Conservation (phyloP, 148 eudicot genomes). For the Persicaria tinctoria region DNA sequence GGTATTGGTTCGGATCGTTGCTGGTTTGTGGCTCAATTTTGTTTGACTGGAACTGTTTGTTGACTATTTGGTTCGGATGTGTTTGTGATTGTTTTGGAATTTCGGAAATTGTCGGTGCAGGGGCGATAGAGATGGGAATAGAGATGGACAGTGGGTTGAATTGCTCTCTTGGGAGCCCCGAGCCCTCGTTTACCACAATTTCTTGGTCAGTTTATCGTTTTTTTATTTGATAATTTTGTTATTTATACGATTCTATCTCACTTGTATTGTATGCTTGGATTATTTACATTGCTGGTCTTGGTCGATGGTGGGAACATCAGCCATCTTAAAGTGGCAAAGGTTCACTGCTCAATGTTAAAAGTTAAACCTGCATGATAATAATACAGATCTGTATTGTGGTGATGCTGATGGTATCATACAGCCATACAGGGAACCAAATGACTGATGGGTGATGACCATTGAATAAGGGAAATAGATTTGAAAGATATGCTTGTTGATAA, state of each 20-base stretch:
- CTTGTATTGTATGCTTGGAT: neutral
- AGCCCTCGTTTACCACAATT: slow-evolving; percentile 77
- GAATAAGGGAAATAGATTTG: neutral
- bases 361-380: neutral
- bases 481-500: neutral
- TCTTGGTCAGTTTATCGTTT: slow-evolving; percentile 42
- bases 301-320: neutral
- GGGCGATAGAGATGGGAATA: slow-evolving; percentile 31
- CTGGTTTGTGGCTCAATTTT: neutral
- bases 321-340: neutral
- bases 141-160: slow-evolving; percentile 74
- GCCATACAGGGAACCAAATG: neutral
- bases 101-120: slow-evolving; percentile 4
- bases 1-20: slow-evolving; percentile 2
- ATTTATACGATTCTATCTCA: neutral
- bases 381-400: neutral
- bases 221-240: neutral
- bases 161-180: slow-evolving; percentile 93
- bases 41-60: neutral
- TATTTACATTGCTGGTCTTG: neutral
- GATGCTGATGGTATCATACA: neutral
- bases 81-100: slow-evolving; percentile 4
- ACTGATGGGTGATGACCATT: neutral
- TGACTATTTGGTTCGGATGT: neutral
- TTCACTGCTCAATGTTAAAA: neutral